phyloP scores from a whole-genome alignment of 2,329 filamentous ascomycete genomes.

The Colletotrichum sp. region DNA sequence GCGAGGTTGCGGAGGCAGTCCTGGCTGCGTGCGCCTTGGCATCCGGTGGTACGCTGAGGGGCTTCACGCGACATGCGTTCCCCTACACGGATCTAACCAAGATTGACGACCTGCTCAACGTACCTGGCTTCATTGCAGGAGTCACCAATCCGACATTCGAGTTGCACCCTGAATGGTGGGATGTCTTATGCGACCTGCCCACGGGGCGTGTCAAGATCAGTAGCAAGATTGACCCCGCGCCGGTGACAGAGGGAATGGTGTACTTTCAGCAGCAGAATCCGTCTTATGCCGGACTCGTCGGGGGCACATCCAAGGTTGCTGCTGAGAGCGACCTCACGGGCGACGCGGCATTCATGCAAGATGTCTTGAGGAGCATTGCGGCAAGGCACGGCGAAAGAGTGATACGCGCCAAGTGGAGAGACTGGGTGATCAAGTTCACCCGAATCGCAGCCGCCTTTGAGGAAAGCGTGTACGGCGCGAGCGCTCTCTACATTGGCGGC shows the following conservation, averaged over 20 bases:
- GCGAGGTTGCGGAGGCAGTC: constrained; percentile 97
- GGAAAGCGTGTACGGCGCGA: constrained; percentile 92
- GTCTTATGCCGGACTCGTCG: constrained; percentile 55
- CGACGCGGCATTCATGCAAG: constrained; percentile 87
- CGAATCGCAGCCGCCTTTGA: constrained; percentile 93
- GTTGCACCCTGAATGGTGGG: constrained; percentile 97
- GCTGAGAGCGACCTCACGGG: constrained; percentile 74
- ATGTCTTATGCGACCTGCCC: constrained; percentile 90
- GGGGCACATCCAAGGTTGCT: constrained; percentile 42
- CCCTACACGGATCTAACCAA: constrained; percentile 98
- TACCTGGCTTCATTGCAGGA: constrained; percentile 96
- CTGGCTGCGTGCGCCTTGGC: constrained; percentile 94
- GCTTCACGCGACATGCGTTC: constrained; percentile 95
- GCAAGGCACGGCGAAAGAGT: constrained; percentile 88
- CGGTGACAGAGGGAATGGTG: constrained; percentile 80
- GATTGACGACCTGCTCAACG: constrained; percentile 93
- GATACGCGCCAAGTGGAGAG: constrained; percentile 89
- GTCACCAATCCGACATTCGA: constrained; percentile 98
- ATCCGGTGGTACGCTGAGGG: constrained; percentile 88
- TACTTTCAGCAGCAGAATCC: constrained; percentile 87
- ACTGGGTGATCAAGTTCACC: constrained; percentile 94
- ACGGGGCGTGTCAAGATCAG: constrained; percentile 95
- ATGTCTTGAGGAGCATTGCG: constrained; percentile 81
- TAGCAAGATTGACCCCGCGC: constrained; percentile 80
- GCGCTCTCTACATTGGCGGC: constrained; percentile 83